These are phyloP conservation scores for Monosporozyma aquatica DNA, from an alignment of 805 yeast genomes.

Conservation along the genomic window DNA sequence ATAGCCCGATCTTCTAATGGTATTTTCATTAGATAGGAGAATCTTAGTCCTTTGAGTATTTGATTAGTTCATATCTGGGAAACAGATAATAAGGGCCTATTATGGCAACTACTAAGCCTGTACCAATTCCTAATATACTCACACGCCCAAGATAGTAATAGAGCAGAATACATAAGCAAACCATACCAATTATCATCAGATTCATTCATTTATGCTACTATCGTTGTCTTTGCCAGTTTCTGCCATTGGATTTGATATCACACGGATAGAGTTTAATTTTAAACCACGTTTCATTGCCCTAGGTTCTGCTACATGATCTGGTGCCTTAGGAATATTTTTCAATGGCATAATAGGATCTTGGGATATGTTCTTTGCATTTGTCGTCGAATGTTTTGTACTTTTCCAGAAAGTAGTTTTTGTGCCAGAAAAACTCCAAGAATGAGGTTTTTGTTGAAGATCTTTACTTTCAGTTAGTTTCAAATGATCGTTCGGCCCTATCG, in stretches of 20 bases:
- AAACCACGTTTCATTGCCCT: constrained; percentile 17
- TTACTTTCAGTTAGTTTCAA: background rate
- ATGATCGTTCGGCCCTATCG: background rate
- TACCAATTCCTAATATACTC: too few relatives aligned
- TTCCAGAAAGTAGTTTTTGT: constrained; percentile 7
- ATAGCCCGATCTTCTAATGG: too few relatives aligned
- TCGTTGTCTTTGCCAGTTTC: background rate
- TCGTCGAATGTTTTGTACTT: constrained; percentile 13
- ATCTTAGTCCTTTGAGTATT: too few relatives aligned
- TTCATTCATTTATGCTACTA: too few relatives aligned
- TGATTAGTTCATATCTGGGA: too few relatives aligned
- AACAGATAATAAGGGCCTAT: too few relatives aligned
- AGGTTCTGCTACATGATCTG: constrained; percentile 9
- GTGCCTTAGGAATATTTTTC: constrained; percentile 10
- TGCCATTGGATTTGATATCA: constrained; percentile 7
- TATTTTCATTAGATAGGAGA: too few relatives aligned
- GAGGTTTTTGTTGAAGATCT: background rate
- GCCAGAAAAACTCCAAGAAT: constrained; percentile 4
- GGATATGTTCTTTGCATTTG: background rate
- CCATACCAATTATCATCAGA: background rate
- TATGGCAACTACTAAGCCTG: too few relatives aligned
- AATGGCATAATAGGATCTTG: background rate
- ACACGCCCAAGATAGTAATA: too few relatives aligned
- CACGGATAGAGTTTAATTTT: constrained; percentile 13
- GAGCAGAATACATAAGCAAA: too few relatives aligned